phyloP scores from a whole-genome alignment of 1,284 basidiomycete genomes.

The Microbotryum scabiosae region DNA sequence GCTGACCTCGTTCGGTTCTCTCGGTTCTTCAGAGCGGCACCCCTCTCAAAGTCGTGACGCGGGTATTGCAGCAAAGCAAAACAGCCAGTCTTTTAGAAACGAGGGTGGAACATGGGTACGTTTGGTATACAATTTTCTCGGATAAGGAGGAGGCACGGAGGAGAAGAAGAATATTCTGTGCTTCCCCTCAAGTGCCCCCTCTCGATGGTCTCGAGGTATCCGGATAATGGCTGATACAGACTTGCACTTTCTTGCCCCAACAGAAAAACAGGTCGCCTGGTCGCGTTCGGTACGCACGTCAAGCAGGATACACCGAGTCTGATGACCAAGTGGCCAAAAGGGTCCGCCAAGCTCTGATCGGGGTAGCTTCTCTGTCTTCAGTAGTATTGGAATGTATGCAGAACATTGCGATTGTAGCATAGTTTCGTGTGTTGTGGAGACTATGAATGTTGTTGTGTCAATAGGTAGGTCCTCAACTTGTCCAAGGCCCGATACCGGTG shows the following conservation, averaged over 20 bases:
- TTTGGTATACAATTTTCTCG: background rate
- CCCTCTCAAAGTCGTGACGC: conserved; percentile 8
- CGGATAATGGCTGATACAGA: background rate
- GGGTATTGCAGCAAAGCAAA: conserved; percentile 18
- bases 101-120: conserved; percentile 16
- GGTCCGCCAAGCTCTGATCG: too few relatives aligned
- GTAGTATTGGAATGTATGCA: too few relatives aligned
- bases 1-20: background rate
- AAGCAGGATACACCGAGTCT: conserved; percentile 18
- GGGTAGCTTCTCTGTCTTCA: too few relatives aligned
- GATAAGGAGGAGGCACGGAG: conserved; percentile 13
- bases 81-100: conserved; percentile 17
- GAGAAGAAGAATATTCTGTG: background rate
- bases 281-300: conserved; percentile 17
- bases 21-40: conserved; percentile 10
- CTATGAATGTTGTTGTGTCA: conserved; percentile 8
- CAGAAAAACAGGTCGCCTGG: conserved; percentile 14
- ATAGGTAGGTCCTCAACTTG: conserved; percentile 64
- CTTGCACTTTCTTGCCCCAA: too few relatives aligned
- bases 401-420: too few relatives aligned
- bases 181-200: background rate
- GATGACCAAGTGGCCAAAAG: too few relatives aligned
- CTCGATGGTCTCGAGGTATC: too few relatives aligned
- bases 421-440: too few relatives aligned
- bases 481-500: conserved; percentile 82